Evolutionary conservation across 2,329 filamentous ascomycete species (phyloP).

Genomic region (Amesomyces nigricolor): DNA sequence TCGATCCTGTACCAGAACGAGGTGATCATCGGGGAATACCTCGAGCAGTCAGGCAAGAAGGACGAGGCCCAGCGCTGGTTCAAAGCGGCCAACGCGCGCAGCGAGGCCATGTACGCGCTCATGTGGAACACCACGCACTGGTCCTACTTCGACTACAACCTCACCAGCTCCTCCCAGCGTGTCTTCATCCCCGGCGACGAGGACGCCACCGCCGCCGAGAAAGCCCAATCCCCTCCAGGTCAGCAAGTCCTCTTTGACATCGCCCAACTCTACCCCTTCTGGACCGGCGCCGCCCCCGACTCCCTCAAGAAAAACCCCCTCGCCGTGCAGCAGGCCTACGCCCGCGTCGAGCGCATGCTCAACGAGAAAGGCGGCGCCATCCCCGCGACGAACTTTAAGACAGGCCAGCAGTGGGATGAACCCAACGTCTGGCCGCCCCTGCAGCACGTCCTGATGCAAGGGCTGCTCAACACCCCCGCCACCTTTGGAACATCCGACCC

Average conservation of each 20-base stretch:
- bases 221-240: constrained; percentile 44
- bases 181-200: constrained; percentile 47
- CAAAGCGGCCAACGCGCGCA: constrained; percentile 45
- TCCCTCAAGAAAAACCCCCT: constrained; percentile 53
- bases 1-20: constrained; percentile 64
- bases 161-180: constrained; percentile 52
- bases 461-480: constrained; percentile 53
- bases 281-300: constrained; percentile 57
- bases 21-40: constrained; percentile 50
- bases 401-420: constrained; percentile 64
- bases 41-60: constrained; percentile 45
- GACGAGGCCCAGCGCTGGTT: constrained; percentile 46
- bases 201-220: constrained; percentile 40
- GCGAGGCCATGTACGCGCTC: constrained; percentile 56
- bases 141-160: constrained; percentile 65
- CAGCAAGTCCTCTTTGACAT: constrained; percentile 53
- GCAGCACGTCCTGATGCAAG: constrained; percentile 58
- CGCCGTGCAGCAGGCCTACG: constrained; percentile 50
- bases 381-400: constrained; percentile 54
- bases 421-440: constrained; percentile 66
- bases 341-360: constrained; percentile 49
- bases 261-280: constrained; percentile 63
- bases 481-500: constrained; percentile 50
- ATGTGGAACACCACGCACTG: constrained; percentile 60
- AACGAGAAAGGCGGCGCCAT: constrained; percentile 50